Evolutionary conservation across 2,329 filamentous ascomycete species (phyloP).

Genomic region (Teratosphaeria nubilosa): DNA sequence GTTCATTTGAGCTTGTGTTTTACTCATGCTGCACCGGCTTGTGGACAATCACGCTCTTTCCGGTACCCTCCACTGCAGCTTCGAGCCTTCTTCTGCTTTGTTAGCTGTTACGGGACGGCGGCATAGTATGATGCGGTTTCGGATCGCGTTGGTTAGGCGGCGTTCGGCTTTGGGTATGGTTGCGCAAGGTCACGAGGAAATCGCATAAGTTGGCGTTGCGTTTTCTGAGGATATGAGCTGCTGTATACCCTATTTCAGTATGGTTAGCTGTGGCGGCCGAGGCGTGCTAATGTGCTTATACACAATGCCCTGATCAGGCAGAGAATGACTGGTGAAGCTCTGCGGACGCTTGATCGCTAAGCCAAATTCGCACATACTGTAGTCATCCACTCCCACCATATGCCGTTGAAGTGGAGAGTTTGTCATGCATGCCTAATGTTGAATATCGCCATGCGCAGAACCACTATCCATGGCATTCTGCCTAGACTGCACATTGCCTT

Average conservation of each 20-base stretch:
- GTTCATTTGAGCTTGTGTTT: conserved; percentile 18
- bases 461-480: not conserved
- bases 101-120: not conserved
- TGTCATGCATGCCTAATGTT: not conserved
- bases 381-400: not conserved
- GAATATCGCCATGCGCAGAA: not conserved
- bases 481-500: not conserved
- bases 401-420: not conserved
- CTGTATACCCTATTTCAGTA: conserved; percentile 10
- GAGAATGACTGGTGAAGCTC: not conserved
- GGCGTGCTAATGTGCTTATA: not conserved
- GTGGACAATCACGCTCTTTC: not conserved
- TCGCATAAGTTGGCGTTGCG: conserved; percentile 5
- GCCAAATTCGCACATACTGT: not conserved
- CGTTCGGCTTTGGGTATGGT: conserved; percentile 4
- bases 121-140: not conserved
- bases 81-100: not conserved
- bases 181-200: conserved; percentile 18
- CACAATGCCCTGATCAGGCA: not conserved
- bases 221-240: conserved; percentile 20
- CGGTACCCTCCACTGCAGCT: not conserved
- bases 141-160: not conserved
- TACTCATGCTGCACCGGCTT: not conserved
- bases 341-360: not conserved
- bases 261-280: not conserved